Conservation (phyloP, 2,329 filamentous ascomycete genomes). For the Epichloe gansuensis region DNA sequence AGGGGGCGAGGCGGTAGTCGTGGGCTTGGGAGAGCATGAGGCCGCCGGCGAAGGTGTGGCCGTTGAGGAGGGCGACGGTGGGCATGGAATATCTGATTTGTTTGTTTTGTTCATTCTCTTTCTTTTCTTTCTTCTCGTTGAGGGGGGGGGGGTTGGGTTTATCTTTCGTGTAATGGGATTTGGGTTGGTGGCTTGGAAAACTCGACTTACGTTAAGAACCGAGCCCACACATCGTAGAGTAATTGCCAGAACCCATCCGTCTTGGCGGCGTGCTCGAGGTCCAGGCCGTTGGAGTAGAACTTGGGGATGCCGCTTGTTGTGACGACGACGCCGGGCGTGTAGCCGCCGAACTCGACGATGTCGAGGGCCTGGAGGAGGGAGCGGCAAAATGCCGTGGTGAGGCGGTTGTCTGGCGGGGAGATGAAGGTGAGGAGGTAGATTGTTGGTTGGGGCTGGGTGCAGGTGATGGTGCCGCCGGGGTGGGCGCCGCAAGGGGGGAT, state of each 20-base stretch:
- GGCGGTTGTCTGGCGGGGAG: conserved; percentile 63
- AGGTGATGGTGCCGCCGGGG: conserved; percentile 45
- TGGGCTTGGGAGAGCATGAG: conserved; percentile 63
- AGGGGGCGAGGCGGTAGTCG: conserved; percentile 70
- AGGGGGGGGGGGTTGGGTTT: not conserved
- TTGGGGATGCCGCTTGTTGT: conserved; percentile 65
- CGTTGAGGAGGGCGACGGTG: conserved; percentile 65
- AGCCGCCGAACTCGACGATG: conserved; percentile 51
- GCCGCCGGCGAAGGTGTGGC: conserved; percentile 72
- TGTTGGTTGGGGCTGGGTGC: conserved; percentile 43
- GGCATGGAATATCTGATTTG: conserved; percentile 65
- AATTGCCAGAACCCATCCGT: conserved; percentile 49
- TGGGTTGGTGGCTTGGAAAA: too few species aligned
- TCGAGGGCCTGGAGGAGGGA: conserved; percentile 60
- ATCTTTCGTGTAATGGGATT: not conserved
- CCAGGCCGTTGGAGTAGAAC: conserved; percentile 76
- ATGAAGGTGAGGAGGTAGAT: conserved; percentile 64
- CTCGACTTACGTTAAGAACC: conserved; percentile 31
- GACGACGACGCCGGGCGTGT: conserved; percentile 59
- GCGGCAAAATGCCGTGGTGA: conserved; percentile 54
- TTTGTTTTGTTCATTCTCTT: conserved; percentile 41
- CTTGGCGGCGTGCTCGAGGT: conserved; percentile 51
- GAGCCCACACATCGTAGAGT: conserved; percentile 52
- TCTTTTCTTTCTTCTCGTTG: not conserved
- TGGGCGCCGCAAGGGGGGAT: conserved; percentile 37